Evolutionary conservation across 2,329 filamentous ascomycete genomes (phyloP).

Genomic region (Tolypocladium cylindrosporum): DNA sequence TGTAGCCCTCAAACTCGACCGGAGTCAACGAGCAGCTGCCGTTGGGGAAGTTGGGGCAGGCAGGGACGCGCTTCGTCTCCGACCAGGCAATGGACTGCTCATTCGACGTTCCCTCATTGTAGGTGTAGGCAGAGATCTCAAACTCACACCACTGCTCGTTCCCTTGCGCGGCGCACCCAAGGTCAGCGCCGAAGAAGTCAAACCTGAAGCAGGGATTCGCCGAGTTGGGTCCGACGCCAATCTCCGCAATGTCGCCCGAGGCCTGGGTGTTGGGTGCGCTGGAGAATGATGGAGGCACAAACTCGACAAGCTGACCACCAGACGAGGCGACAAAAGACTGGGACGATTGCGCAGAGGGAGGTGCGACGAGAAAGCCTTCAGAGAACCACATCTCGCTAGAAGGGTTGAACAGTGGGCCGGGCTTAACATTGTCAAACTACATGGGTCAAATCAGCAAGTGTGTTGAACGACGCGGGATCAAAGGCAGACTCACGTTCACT

Average conservation of each 20-base stretch:
- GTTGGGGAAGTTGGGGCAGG: constrained; percentile 22
- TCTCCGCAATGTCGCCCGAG: constrained; percentile 25
- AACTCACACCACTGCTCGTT: constrained; percentile 29
- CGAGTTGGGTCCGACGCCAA: constrained; percentile 28
- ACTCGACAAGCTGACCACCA: constrained; percentile 28
- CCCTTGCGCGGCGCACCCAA: constrained; percentile 26
- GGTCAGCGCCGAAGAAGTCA: constrained; percentile 25
- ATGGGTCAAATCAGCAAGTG: constrained; percentile 6
- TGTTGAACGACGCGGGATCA: neutral
- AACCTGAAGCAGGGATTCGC: constrained; percentile 27
- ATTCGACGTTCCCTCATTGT: constrained; percentile 17
- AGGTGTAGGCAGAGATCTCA: constrained; percentile 30
- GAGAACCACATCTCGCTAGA: constrained; percentile 31
- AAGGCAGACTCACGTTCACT: constrained; percentile 21
- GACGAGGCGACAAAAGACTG: constrained; percentile 27
- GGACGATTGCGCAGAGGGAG: constrained; percentile 19
- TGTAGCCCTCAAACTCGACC: constrained; percentile 26
- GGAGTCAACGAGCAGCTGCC: constrained; percentile 23
- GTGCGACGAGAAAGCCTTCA: constrained; percentile 27
- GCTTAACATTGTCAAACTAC: constrained; percentile 26
- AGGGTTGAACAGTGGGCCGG: constrained; percentile 29
- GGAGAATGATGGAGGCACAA: constrained; percentile 25
- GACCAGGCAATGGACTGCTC: constrained; percentile 30
- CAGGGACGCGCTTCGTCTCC: constrained; percentile 26
- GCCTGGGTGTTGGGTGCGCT: constrained; percentile 10